Evolutionary conservation across 441 rosid species (phyloP).

Genomic region (Flueggea neowawraea): DNA sequence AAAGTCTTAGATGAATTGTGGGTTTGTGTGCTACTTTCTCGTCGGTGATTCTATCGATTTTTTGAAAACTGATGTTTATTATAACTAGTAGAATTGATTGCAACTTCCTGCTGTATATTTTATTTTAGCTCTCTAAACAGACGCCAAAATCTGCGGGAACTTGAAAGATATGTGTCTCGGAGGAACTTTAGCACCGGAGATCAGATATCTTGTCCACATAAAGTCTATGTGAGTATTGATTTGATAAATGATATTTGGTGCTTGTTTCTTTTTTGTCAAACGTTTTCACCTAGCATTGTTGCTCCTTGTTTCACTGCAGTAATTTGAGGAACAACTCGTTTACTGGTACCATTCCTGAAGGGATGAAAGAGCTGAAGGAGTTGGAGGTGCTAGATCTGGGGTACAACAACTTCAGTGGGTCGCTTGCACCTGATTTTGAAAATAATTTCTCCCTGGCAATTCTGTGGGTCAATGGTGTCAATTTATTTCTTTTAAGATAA

Average conservation of each 20-base stretch:
- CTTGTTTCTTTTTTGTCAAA: conserved; percentile 18
- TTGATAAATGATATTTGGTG: conserved; percentile 4
- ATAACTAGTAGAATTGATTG: too few relatives aligned
- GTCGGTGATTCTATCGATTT: background rate
- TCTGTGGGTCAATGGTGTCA: conserved; percentile 29
- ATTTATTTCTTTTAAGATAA: conserved; percentile 1
- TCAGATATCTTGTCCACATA: conserved; percentile 51
- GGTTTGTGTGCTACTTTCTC: background rate
- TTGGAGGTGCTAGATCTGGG: conserved; percentile 71
- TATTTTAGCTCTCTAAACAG: background rate
- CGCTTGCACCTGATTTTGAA: conserved; percentile 35
- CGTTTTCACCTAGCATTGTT: background rate
- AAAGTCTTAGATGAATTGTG: too few relatives aligned
- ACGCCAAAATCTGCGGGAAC: conserved; percentile 34
- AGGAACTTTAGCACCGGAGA: conserved; percentile 71
- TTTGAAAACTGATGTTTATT: background rate
- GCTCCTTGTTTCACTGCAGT: conserved; percentile 41
- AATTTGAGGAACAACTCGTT: conserved; percentile 72
- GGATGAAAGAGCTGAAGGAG: conserved; percentile 52
- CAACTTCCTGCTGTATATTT: background rate
- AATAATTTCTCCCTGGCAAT: conserved; percentile 26
- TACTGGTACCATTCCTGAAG: conserved; percentile 55
- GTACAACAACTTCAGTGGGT: conserved; percentile 60
- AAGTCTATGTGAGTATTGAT: conserved; percentile 66
- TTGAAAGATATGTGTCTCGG: conserved; percentile 71